Conservation (phyloP, 192 early-diverging fungal species). For the Gigaspora rosea region DNA sequence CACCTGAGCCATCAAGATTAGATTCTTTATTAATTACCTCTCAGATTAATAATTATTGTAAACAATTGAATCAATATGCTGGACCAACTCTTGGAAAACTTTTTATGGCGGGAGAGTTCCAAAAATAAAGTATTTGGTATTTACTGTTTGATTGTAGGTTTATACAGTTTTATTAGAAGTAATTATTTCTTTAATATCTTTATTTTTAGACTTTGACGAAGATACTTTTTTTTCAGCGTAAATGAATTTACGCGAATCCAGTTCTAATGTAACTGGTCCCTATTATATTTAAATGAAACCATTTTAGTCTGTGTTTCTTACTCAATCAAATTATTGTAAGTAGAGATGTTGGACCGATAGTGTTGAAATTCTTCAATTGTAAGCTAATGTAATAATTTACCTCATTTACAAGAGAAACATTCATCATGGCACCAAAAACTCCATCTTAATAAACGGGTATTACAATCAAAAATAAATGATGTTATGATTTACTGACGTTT, state of each 20-base stretch:
- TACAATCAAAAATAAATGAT: background rate
- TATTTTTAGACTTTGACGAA: no score
- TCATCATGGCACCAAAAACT: slow-evolving; percentile 97
- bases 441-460: slow-evolving; percentile 58
- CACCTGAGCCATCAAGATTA: slow-evolving; percentile 87
- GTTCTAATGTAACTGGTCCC: slow-evolving; percentile 58
- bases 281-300: slow-evolving; percentile 2
- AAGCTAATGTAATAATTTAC: slow-evolving; percentile 38
- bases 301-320: background rate
- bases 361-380: no score
- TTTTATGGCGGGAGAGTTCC: slow-evolving; percentile 78
- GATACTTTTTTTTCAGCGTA: slow-evolving; percentile 32
- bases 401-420: slow-evolving; percentile 86
- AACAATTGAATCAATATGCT: slow-evolving; percentile 90
- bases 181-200: no score
- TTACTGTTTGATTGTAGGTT: no score
- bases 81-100: slow-evolving; percentile 94
- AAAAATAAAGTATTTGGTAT: slow-evolving; percentile 48
- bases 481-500: background rate
- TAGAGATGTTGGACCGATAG: no score
- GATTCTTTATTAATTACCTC: slow-evolving; percentile 87
- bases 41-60: slow-evolving; percentile 91
- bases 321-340: no score
- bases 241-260: slow-evolving; percentile 58
- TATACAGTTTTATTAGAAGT: no score